Evolutionary conservation across 2,329 filamentous ascomycete species (phyloP).

Genomic region (Ceratocystis diversiconidia): DNA sequence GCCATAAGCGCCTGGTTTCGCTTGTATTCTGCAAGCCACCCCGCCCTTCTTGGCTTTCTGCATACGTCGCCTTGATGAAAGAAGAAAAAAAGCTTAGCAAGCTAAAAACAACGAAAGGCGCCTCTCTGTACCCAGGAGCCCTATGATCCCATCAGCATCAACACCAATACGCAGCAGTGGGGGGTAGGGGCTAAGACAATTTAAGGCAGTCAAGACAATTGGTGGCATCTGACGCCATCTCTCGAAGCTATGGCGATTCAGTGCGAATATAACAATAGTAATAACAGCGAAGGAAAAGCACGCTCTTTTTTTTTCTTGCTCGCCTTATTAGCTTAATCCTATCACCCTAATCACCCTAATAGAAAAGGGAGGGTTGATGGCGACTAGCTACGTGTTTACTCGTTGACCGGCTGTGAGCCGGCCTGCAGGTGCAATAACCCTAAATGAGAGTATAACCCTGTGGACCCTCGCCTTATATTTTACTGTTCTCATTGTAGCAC

Average conservation of each 20-base stretch:
- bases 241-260: background rate
- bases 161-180: background rate
- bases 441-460: background rate
- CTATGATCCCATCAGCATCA: background rate
- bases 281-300: background rate
- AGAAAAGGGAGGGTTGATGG: background rate
- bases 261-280: no score
- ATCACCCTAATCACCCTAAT: background rate
- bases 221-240: constrained; percentile 6
- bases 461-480: background rate
- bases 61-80: no score
- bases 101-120: no score
- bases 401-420: background rate
- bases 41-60: no score
- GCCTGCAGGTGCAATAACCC: background rate
- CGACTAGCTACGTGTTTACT: background rate
- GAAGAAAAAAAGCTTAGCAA: background rate
- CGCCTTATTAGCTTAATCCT: background rate
- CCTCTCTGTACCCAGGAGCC: no score
- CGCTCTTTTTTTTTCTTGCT: background rate
- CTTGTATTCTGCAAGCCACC: no score
- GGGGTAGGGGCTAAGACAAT: no score
- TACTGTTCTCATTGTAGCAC: background rate
- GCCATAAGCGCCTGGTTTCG: no score
- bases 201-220: constrained; percentile 1